Conservation (phyloP, 768 basidiomycete genomes). For the Mycena olivaceomarginata region DNA sequence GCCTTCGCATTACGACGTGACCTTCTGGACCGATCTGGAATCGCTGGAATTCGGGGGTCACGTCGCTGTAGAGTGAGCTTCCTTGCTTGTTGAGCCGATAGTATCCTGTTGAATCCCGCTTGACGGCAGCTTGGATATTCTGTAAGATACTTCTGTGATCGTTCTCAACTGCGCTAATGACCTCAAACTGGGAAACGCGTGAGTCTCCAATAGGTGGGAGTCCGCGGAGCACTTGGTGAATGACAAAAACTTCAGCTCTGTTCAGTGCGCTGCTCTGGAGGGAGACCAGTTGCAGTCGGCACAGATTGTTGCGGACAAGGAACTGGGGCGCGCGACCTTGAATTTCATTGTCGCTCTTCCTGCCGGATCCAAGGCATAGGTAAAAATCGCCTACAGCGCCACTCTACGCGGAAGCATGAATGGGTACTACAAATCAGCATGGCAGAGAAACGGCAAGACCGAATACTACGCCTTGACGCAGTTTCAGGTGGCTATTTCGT, state of each 20-base stretch:
- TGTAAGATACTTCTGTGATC: conserved; percentile 74
- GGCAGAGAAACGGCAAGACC: conserved; percentile 77
- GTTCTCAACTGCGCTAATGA: conserved; percentile 78
- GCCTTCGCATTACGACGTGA: conserved; percentile 86
- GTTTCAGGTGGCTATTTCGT: conserved; percentile 75
- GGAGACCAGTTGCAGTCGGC: conserved; percentile 65
- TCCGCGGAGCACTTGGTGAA: not conserved
- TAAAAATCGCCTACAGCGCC: conserved; percentile 81
- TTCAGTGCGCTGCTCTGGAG: conserved; percentile 76
- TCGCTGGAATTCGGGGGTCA: conserved; percentile 85
- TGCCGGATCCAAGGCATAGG: conserved; percentile 79
- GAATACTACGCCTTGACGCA: conserved; percentile 90
- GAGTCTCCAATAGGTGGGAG: not conserved
- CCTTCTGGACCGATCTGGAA: conserved; percentile 89
- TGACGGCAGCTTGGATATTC: conserved; percentile 73
- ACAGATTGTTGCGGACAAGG: conserved; percentile 71
- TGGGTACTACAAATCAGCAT: conserved; percentile 88
- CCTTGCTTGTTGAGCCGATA: not conserved
- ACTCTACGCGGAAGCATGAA: conserved; percentile 83
- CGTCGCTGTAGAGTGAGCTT: conserved; percentile 79
- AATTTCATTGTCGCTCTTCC: conserved; percentile 74
- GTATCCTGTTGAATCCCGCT: too few species aligned
- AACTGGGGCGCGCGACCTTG: conserved; percentile 79
- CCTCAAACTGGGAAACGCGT: conserved; percentile 73
- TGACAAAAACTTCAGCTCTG: not conserved